phyloP scores from a whole-genome alignment of 1,284 basidiomycete genomes.

The Inonotus hispidus region DNA sequence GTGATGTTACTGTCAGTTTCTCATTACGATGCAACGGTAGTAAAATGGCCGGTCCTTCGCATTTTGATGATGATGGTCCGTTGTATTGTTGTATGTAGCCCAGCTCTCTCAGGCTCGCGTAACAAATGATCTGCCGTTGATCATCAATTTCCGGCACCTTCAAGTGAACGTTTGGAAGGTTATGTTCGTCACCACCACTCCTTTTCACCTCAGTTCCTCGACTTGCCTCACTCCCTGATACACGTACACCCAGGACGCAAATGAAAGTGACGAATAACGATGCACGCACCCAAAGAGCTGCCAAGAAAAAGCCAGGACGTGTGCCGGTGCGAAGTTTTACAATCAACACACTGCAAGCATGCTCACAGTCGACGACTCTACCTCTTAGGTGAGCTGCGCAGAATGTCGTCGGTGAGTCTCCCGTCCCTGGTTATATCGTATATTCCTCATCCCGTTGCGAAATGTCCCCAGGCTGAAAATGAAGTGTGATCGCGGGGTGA shows the following conservation, averaged over 20 bases:
- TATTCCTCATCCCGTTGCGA: not conserved
- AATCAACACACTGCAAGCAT: not conserved
- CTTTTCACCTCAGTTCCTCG: not conserved
- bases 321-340: constrained; percentile 34
- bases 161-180: constrained; percentile 2
- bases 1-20: too few species aligned
- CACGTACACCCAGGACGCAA: not conserved
- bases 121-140: constrained; percentile 1
- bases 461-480: constrained; percentile 50
- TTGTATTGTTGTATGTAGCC: too few species aligned
- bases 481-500: constrained; percentile 63
- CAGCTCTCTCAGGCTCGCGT: not conserved
- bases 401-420: constrained; percentile 55
- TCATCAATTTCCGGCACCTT: constrained; percentile 8
- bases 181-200: constrained; percentile 1
- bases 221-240: not conserved
- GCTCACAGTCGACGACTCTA: not conserved
- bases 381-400: constrained; percentile 48
- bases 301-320: constrained; percentile 36
- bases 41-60: too few species aligned
- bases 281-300: not conserved
- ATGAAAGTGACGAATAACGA: constrained; percentile 14
- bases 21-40: too few species aligned
- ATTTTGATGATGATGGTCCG: too few species aligned
- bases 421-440: constrained; percentile 4